Evolutionary conservation across 1,139 yeast species (phyloP).

Genomic region (Blastobotrys indianensis): DNA sequence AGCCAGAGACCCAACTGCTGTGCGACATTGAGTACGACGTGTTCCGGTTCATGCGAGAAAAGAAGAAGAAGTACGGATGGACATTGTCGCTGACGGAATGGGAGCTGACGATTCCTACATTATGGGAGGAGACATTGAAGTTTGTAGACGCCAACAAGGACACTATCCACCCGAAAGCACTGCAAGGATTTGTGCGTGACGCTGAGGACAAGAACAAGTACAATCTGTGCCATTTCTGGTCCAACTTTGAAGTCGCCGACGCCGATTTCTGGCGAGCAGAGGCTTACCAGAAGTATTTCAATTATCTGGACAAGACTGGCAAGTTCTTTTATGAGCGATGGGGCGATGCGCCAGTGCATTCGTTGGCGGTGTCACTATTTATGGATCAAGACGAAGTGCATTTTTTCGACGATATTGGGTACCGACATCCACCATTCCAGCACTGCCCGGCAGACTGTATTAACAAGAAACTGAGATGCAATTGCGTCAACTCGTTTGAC

Average conservation of each 20-base stretch:
- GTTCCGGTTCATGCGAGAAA: conserved; percentile 54
- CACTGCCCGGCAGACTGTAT: conserved; percentile 54
- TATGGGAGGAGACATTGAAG: conserved; percentile 51
- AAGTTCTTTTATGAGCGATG: conserved; percentile 92
- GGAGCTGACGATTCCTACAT: conserved; percentile 49
- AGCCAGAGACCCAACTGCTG: conserved; percentile 55
- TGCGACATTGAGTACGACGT: conserved; percentile 65
- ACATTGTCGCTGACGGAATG: conserved; percentile 62
- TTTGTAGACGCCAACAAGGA: conserved; percentile 41
- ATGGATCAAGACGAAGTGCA: conserved; percentile 61
- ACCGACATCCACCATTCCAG: conserved; percentile 66
- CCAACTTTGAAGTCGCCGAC: conserved; percentile 81
- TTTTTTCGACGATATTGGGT: conserved; percentile 78
- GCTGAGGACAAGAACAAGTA: conserved; percentile 46
- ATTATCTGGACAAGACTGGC: conserved; percentile 65
- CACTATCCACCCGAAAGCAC: conserved; percentile 55
- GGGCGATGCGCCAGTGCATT: conserved; percentile 95
- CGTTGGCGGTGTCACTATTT: conserved; percentile 72
- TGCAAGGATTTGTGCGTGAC: conserved; percentile 66
- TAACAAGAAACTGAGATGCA: conserved; percentile 20
- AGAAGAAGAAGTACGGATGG: conserved; percentile 58
- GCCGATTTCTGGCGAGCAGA: conserved; percentile 69
- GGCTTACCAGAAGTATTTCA: conserved; percentile 62
- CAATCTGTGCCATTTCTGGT: conserved; percentile 86
- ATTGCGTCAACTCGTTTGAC: conserved; percentile 23